Conservation (phyloP, 1,284 basidiomycete genomes). For the Marasmius tenuissimus region DNA sequence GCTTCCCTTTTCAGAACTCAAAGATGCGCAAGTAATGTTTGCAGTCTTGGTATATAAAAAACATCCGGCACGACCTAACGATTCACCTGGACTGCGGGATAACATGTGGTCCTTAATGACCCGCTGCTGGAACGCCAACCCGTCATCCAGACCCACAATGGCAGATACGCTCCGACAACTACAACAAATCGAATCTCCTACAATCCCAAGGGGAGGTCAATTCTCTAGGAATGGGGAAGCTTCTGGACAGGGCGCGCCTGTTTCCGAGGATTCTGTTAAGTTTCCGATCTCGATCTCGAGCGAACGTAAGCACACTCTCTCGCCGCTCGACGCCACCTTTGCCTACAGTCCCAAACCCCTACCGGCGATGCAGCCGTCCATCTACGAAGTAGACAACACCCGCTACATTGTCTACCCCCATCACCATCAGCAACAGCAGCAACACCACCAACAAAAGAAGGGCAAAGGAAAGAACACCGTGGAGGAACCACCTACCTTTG, state of each 20-base stretch:
- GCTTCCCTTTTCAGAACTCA: neutral
- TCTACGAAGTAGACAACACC: neutral
- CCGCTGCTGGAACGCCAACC: neutral
- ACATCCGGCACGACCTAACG: neutral
- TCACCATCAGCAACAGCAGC: neutral
- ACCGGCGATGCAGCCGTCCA: neutral
- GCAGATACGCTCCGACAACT: neutral
- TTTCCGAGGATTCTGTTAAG: slow-evolving; percentile 60
- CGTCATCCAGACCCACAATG: neutral
- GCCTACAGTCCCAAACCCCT: neutral
- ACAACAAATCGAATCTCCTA: too few species aligned
- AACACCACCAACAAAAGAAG: slow-evolving; percentile 43
- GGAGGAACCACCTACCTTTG: slow-evolving; percentile 42
- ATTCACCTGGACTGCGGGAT: neutral
- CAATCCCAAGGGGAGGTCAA: too few species aligned
- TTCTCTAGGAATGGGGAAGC: slow-evolving; percentile 50
- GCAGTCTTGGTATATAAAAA: neutral
- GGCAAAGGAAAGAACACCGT: slow-evolving; percentile 55
- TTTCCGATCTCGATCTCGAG: slow-evolving; percentile 59
- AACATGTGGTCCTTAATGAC: neutral
- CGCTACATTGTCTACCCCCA: neutral
- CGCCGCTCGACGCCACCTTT: neutral
- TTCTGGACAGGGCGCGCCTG: slow-evolving; percentile 60
- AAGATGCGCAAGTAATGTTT: neutral
- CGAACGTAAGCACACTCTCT: slow-evolving; percentile 37